These are phyloP conservation scores for Chlamydomonas asymmetrica DNA, from an alignment of 139 green algal species.

Conservation along the genomic window DNA sequence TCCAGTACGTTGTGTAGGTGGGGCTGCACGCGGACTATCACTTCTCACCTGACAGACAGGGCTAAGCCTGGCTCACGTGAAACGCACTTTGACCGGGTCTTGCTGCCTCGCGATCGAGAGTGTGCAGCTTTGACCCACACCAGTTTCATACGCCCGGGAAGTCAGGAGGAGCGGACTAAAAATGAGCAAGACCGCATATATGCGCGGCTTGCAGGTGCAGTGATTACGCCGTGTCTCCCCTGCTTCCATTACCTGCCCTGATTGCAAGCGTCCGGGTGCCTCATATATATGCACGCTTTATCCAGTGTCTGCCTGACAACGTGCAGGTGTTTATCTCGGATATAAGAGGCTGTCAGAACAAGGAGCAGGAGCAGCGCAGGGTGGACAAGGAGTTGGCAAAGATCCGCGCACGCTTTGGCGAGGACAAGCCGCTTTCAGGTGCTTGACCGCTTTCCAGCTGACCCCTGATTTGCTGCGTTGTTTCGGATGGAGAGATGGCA, in stretches of 20 bases:
- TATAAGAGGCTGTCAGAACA: conserved; percentile 85
- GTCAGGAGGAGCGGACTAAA: too few relatives aligned
- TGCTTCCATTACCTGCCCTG: neutral
- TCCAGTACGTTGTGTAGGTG: too few relatives aligned
- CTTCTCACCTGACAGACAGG: too few relatives aligned
- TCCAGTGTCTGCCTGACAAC: neutral
- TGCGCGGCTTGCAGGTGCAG: conserved; percentile 72
- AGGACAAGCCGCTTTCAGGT: conserved; percentile 66
- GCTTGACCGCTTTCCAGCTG: conserved; percentile 15
- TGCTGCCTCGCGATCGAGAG: too few relatives aligned
- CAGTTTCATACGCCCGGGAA: too few relatives aligned
- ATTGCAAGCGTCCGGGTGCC: neutral
- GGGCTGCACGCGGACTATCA: too few relatives aligned
- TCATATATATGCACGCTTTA: neutral
- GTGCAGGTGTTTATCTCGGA: conserved; percentile 88
- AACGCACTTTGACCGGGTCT: too few relatives aligned
- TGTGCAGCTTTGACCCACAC: too few relatives aligned
- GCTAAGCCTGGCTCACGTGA: too few relatives aligned
- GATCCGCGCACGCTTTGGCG: conserved; percentile 93
- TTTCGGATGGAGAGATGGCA: too few relatives aligned
- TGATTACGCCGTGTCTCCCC: neutral
- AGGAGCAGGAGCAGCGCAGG: conserved; percentile 86
- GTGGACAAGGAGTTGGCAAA: conserved; percentile 99
- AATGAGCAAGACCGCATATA: conserved; percentile 77
- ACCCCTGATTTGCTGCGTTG: too few relatives aligned